phyloP scores from a whole-genome alignment of 805 yeast species.

The Nakazawaea molendinolei region DNA sequence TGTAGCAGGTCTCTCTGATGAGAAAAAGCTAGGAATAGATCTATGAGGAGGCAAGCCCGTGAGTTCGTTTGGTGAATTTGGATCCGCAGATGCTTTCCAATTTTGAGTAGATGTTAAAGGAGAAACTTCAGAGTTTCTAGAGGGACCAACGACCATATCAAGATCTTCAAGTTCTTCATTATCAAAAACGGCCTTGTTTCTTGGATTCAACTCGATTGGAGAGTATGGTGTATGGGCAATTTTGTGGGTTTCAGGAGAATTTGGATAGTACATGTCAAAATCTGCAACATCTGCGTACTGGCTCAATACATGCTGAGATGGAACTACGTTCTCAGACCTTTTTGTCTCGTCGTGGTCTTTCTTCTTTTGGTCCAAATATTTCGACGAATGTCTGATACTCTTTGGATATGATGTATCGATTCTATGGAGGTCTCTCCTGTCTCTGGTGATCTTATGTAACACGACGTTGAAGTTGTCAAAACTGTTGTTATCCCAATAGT shows the following conservation, averaged over 20 bases:
- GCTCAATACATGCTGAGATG: conserved; percentile 16
- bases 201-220: conserved; percentile 10
- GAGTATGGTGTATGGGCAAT: conserved; percentile 10
- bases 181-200: conserved; percentile 1
- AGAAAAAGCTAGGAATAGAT: neutral
- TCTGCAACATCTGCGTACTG: neutral
- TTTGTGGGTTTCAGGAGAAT: conserved; percentile 23
- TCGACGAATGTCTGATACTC: conserved; percentile 5
- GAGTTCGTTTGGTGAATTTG: neutral
- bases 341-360: conserved; percentile 13
- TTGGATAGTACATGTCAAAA: conserved; percentile 7
- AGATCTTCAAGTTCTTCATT: neutral
- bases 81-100: conserved; percentile 12
- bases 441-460: conserved; percentile 24
- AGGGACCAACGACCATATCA: conserved; percentile 2
- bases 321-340: conserved; percentile 20
- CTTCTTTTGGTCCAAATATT: conserved; percentile 13
- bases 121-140: neutral
- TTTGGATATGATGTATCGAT: conserved; percentile 7
- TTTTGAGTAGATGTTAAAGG: conserved; percentile 14
- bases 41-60: neutral
- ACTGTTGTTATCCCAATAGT: conserved; percentile 75
- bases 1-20: conserved; percentile 25
- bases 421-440: neutral
- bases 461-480: conserved; percentile 50